Base-by-base conservation (phyloP, 2,329 filamentous ascomycete genomes). In the Fusarium nelsonii region DNA sequence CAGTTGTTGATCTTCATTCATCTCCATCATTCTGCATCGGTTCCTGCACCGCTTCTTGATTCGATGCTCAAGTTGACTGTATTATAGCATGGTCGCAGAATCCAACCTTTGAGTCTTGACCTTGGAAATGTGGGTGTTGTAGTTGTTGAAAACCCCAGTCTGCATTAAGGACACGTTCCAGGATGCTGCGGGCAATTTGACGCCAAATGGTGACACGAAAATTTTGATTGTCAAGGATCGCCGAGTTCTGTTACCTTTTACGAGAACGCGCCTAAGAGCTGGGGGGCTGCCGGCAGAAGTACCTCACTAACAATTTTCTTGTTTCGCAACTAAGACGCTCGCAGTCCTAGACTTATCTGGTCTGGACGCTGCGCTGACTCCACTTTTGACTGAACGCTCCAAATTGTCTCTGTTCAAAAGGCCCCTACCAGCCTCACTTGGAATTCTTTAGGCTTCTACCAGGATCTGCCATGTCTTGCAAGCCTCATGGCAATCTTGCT, bases 301-400 rank as follows among this genome's bases (percentile, higher is more conserved):
- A 80, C 71, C 75, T 44, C 78, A 64, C 72, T 81, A 81, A 81
- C 79, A 81, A 80, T 80, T 79, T 74, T 48, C 52, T 53, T 40
- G 50, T 65, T 46, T 37, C 32, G 41, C 20, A 32, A 71, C 70
- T 6, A 23, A 23, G 23, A 48, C 50, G 11, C 33, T 23, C 37
- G 37, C 18, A 28, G 45, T 40, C 44, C 61, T 58, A 46, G 43
- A 46, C 52, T 40, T n/a, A 23, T 18, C 41, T 34, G 36, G 51
- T 46, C 67, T 59, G 46, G 54, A 65, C 51, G 43, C 49, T 43
- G 53, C 51, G 43, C 49, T 43, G 53, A 57, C 67, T 53, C 58
- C 40, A 61, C 59, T 40, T 54, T 54, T 60, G 23, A 49, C 45
- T 51, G 43, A 49, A 57, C 49, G 55, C 55, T 46, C 34, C 18